phyloP scores from a whole-genome alignment of 129 eudicot species.

The Chrysanthemum makinoi region DNA sequence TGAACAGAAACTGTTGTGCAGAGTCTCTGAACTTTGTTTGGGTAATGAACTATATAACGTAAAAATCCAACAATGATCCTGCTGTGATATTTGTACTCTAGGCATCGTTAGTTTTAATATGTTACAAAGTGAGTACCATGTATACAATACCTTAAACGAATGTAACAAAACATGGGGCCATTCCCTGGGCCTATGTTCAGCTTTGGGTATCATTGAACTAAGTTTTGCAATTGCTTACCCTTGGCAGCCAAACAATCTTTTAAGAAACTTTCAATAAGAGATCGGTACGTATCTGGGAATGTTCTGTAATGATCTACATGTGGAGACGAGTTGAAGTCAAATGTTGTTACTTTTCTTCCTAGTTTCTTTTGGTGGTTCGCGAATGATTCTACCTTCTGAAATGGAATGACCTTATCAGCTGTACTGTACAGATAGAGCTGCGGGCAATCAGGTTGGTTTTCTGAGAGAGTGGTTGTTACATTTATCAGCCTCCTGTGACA shows the following conservation, averaged over 20 bases:
- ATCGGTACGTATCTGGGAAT: constrained; percentile 55
- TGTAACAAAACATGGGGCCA: not conserved
- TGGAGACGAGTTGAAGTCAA: constrained; percentile 68
- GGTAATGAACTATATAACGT: not conserved
- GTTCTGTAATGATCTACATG: constrained; percentile 89
- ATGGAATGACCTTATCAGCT: constrained; percentile 79
- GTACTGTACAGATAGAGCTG: constrained; percentile 90
- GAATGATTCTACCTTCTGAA: constrained; percentile 56
- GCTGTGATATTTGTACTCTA: constrained; percentile 11
- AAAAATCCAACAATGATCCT: not conserved
- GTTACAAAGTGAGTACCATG: too few species aligned
- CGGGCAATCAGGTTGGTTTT: constrained; percentile 66
- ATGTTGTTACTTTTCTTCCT: constrained; percentile 55
- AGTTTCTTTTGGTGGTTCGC: constrained; percentile 46
- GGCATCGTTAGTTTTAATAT: constrained; percentile 7
- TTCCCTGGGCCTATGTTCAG: not conserved
- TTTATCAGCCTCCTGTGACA: constrained; percentile 58
- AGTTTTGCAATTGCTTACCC: constrained; percentile 15
- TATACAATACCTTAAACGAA: too few species aligned
- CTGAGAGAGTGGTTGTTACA: constrained; percentile 42
- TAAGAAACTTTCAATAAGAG: constrained; percentile 51
- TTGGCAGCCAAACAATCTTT: constrained; percentile 42
- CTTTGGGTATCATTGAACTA: not conserved
- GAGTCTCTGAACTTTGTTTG: too few species aligned
- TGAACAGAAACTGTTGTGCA: not conserved